A percentile compares a stretch with the other conserved stretches of the same genome.
Conservation (phyloP, 495 filamentous ascomycete genomes). For the Aspergillus cavernicola region DNA sequence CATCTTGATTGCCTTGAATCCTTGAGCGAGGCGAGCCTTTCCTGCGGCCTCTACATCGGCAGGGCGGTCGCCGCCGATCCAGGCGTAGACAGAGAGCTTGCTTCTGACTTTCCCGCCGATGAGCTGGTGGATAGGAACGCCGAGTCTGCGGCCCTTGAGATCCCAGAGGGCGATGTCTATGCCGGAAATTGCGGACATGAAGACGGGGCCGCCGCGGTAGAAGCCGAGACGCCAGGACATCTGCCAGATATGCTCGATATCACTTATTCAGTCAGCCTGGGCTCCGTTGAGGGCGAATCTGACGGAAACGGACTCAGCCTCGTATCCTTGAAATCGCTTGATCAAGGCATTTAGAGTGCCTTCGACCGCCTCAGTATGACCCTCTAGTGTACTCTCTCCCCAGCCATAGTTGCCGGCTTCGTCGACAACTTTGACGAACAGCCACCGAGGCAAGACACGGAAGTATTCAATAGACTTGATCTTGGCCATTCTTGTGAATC, state of each 20-base stretch:
- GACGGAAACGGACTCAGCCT: constrained; percentile 62
- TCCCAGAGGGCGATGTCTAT: constrained; percentile 83
- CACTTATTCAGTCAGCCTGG: constrained; percentile 37
- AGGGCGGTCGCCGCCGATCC: constrained; percentile 82
- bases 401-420: constrained; percentile 63
- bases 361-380: constrained; percentile 72
- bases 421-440: constrained; percentile 74
- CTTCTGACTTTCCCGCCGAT: constrained; percentile 71
- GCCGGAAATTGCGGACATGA: constrained; percentile 74
- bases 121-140: constrained; percentile 67
- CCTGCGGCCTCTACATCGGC: constrained; percentile 60
- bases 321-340: constrained; percentile 60
- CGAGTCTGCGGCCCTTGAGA: constrained; percentile 56
- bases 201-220: constrained; percentile 75
- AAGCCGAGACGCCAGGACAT: constrained; percentile 65
- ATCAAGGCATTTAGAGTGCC: constrained; percentile 67
- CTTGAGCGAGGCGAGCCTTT: constrained; percentile 62
- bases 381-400: constrained; percentile 76
- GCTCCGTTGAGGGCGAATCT: not conserved
- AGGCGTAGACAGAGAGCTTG: constrained; percentile 70
- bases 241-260: constrained; percentile 83
- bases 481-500: constrained; percentile 51
- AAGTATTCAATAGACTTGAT: constrained; percentile 72
- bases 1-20: constrained; percentile 75
- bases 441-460: constrained; percentile 69